Evolutionary conservation across 148 eudicot genomes (phyloP).

Genomic region (Rhododendron kiyosumense): DNA sequence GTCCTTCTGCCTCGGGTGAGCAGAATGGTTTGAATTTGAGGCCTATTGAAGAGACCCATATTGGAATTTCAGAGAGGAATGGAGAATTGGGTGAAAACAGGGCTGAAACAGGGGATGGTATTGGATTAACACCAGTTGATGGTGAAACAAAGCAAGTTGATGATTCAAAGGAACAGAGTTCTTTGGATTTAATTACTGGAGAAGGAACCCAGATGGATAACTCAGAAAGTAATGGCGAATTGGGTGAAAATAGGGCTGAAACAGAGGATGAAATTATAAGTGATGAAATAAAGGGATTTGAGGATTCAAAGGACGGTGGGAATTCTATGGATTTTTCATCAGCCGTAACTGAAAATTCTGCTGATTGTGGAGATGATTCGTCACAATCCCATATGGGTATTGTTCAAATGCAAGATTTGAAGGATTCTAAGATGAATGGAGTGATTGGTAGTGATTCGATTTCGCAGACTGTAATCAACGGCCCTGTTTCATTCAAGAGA

Average conservation of each 20-base stretch:
- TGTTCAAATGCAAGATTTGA: background rate
- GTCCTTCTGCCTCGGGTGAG: slow-evolving; percentile 18
- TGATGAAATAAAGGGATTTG: slow-evolving; percentile 3
- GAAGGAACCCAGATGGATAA: slow-evolving; percentile 18
- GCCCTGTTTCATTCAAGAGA: slow-evolving; percentile 16
- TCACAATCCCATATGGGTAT: background rate
- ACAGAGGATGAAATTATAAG: background rate
- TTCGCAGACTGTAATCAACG: background rate
- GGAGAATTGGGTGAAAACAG: slow-evolving; percentile 17
- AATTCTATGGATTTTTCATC: slow-evolving; percentile 5
- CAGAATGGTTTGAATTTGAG: slow-evolving; percentile 12
- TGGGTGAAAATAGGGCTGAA: slow-evolving; percentile 10
- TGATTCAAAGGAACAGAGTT: slow-evolving; percentile 8
- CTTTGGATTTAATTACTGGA: slow-evolving; percentile 5
- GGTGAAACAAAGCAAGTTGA: slow-evolving; percentile 5
- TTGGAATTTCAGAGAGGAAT: slow-evolving; percentile 21
- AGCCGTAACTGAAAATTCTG: background rate
- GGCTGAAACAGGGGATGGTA: slow-evolving; percentile 2
- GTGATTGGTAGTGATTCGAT: slow-evolving; percentile 8
- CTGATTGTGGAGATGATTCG: background rate
- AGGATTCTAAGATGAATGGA: background rate
- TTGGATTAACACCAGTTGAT: background rate
- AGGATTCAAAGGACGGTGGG: background rate
- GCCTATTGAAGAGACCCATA: slow-evolving; percentile 8
- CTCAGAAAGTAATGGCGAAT: slow-evolving; percentile 23